Conservation (phyloP, 1,139 yeast genomes). For the Lodderomyces pseudojiufengensis region DNA sequence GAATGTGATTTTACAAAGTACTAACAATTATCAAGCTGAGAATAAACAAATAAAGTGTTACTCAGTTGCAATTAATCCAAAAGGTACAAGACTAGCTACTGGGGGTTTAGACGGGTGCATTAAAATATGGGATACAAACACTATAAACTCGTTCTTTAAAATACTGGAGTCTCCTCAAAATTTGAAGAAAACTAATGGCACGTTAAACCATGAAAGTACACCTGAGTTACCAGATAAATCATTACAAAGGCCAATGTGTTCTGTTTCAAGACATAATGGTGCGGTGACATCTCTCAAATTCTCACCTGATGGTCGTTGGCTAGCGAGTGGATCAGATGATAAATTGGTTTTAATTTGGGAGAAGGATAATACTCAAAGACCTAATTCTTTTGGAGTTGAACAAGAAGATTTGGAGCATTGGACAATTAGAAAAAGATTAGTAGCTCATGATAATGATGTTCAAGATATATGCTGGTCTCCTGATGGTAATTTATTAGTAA, state of each 20-base stretch:
- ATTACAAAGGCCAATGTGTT: conserved; percentile 58
- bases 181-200: neutral
- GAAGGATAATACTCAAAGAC: conserved; percentile 50
- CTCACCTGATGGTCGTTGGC: conserved; percentile 84
- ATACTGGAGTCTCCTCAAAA: conserved; percentile 4
- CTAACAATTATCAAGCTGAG: conserved; percentile 49
- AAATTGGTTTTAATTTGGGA: conserved; percentile 92
- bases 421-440: conserved; percentile 87
- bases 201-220: conserved; percentile 2
- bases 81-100: conserved; percentile 82
- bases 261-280: conserved; percentile 85
- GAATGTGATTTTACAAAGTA: neutral
- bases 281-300: conserved; percentile 92
- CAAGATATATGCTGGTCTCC: conserved; percentile 99
- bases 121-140: conserved; percentile 77
- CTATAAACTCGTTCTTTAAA: conserved; percentile 21
- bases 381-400: conserved; percentile 43
- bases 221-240: conserved; percentile 31
- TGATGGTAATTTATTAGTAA: conserved; percentile 81
- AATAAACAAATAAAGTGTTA: conserved; percentile 79
- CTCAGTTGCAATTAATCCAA: conserved; percentile 74
- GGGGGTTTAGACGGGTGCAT: conserved; percentile 96
- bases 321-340: conserved; percentile 96
- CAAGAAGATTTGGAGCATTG: conserved; percentile 80
- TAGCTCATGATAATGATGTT: conserved; percentile 95